These are phyloP conservation scores for Trichophaea hybrida DNA, from an alignment of 2,329 filamentous ascomycete species.

Conservation along the genomic window DNA sequence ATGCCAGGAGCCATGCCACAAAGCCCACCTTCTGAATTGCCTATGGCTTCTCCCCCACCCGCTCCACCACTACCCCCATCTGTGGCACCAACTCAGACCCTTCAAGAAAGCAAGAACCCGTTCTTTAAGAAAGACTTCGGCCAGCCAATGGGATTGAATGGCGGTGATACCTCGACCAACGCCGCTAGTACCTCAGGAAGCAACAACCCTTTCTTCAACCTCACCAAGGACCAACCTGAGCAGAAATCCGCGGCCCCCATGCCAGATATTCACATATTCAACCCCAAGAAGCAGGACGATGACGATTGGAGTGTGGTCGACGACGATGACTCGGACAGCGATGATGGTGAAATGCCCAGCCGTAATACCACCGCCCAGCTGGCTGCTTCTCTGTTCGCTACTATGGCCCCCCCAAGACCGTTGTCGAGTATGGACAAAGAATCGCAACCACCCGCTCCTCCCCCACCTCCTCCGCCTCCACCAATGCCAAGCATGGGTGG, in stretches of 20 bases:
- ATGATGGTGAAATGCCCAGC: constrained; percentile 62
- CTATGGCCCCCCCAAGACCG: constrained; percentile 71
- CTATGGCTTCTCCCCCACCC: constrained; percentile 33
- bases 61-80: constrained; percentile 37
- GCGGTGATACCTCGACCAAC: constrained; percentile 28
- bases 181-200: constrained; percentile 46
- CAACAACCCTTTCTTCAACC: constrained; percentile 71
- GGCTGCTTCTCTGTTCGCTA: constrained; percentile 88
- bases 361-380: constrained; percentile 79
- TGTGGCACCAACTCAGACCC: constrained; percentile 36
- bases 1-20: constrained; percentile 42
- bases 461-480: constrained; percentile 38
- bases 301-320: constrained; percentile 68
- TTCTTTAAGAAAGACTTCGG: constrained; percentile 57
- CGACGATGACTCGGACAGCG: constrained; percentile 56
- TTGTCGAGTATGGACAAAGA: constrained; percentile 58
- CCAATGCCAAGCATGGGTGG: constrained; percentile 10
- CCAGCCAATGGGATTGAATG: constrained; percentile 31
- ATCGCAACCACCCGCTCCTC: constrained; percentile 32
- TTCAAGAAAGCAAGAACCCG: constrained; percentile 51
- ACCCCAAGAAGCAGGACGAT: constrained; percentile 47
- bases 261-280: constrained; percentile 34
- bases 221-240: constrained; percentile 36
- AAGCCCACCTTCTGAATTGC: constrained; percentile 32
- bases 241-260: constrained; percentile 32